Conservation (phyloP, 2,329 filamentous ascomycete species). For the Diaporthe aspalathi region DNA sequence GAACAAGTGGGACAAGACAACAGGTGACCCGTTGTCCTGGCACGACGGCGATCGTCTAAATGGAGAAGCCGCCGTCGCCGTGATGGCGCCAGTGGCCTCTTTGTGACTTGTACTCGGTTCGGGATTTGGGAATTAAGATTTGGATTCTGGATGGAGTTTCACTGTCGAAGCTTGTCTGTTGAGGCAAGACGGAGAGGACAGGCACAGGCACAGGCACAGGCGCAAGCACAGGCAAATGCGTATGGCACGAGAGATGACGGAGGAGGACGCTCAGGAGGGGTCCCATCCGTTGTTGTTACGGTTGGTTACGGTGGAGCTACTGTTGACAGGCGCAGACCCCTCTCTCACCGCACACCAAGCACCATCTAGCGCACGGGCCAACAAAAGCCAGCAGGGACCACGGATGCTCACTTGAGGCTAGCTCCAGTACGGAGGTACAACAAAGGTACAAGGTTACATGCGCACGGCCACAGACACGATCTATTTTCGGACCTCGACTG, state of each 20-base stretch:
- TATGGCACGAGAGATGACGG: too few species aligned
- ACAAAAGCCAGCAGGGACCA: neutral
- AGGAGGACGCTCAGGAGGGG: neutral
- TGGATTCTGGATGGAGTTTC: conserved; percentile 8
- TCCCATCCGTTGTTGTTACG: neutral
- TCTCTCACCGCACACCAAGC: neutral
- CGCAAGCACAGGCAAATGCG: too few species aligned
- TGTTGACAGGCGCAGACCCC: conserved; percentile 14
- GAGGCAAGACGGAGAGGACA: too few species aligned
- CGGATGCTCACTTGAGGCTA: neutral
- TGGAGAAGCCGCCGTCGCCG: neutral
- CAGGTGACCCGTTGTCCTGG: conserved; percentile 5
- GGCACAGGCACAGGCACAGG: too few species aligned
- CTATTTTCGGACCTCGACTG: conserved; percentile 1
- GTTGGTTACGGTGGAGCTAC: neutral
- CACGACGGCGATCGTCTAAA: neutral
- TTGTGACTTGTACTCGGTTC: neutral
- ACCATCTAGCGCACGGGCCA: neutral
- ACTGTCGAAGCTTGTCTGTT: conserved; percentile 6
- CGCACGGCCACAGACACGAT: neutral
- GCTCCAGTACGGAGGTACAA: neutral
- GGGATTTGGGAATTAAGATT: neutral
- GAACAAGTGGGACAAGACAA: conserved; percentile 6
- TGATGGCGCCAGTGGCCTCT: neutral
- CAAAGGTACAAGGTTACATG: neutral